Percentiles rank a stretch among this genome's conserved stretches.
Evolutionary conservation across 2,329 filamentous ascomycete genomes (phyloP).

Genomic region (Capronia coronata): DNA sequence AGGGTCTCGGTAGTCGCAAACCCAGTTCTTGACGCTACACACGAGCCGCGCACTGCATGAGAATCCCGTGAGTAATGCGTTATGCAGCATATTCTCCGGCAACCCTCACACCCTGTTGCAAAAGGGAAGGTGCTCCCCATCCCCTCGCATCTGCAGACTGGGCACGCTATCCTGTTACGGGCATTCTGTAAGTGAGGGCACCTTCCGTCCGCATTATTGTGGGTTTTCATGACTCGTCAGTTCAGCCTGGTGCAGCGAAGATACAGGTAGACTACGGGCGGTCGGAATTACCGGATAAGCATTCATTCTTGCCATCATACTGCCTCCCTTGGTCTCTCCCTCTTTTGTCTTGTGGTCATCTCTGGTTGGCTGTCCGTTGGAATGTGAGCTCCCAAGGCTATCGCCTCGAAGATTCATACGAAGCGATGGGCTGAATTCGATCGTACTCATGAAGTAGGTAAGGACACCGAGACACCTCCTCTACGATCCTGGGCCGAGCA

Average conservation of each 20-base stretch:
- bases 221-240: neutral
- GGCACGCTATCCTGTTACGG: neutral
- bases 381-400: neutral
- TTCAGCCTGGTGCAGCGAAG: neutral
- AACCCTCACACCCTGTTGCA: neutral
- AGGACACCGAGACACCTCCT: neutral
- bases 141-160: neutral
- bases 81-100: neutral
- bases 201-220: neutral
- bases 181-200: neutral
- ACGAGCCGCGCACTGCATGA: neutral
- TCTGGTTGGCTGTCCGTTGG: neutral
- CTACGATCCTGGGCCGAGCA: neutral
- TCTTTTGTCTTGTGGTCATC: neutral
- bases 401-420: neutral
- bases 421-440: neutral
- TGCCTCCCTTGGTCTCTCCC: no score
- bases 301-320: neutral
- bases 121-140: neutral
- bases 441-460: neutral
- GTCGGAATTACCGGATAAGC: neutral
- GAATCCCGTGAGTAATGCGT: neutral
- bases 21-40: neutral
- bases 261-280: neutral
- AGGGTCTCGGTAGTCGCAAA: neutral